Percentiles rank a stretch among this genome's conserved stretches.
Evolutionary conservation across 192 early-diverging fungal genomes (phyloP).

Genomic region (Gonapodya sp.): DNA sequence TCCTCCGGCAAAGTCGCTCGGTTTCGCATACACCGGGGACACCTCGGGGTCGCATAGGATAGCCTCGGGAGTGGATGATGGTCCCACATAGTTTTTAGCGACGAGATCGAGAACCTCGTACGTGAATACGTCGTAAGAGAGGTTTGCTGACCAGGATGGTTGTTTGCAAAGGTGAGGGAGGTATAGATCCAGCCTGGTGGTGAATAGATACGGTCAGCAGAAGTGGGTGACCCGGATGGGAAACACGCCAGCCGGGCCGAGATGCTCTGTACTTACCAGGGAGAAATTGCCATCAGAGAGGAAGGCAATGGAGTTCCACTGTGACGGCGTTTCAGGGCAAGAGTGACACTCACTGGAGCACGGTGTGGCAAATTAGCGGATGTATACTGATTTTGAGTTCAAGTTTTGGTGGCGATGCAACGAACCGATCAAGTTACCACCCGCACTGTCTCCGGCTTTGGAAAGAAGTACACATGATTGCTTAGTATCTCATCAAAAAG

Average conservation of each 20-base stretch:
- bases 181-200: not conserved
- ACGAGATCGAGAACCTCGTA: not conserved
- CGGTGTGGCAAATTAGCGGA: no score
- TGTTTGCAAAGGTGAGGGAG: not conserved
- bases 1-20: not conserved
- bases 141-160: not conserved
- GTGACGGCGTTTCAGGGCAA: not conserved
- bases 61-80: not conserved
- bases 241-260: not conserved
- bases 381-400: no score
- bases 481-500: not conserved
- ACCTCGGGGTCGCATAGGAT: not conserved
- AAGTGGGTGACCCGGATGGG: no score
- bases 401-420: no score
- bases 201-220: no score
- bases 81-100: not conserved
- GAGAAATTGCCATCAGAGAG: not conserved
- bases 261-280: no score
- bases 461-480: not conserved
- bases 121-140: not conserved
- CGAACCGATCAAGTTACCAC: not conserved
- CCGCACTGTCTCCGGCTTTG: not conserved
- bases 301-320: not conserved
- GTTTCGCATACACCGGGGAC: not conserved
- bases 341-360: not conserved